Base-by-base conservation (phyloP, 2,329 filamentous ascomycete species). In the Aspergillus luchuensis region DNA sequence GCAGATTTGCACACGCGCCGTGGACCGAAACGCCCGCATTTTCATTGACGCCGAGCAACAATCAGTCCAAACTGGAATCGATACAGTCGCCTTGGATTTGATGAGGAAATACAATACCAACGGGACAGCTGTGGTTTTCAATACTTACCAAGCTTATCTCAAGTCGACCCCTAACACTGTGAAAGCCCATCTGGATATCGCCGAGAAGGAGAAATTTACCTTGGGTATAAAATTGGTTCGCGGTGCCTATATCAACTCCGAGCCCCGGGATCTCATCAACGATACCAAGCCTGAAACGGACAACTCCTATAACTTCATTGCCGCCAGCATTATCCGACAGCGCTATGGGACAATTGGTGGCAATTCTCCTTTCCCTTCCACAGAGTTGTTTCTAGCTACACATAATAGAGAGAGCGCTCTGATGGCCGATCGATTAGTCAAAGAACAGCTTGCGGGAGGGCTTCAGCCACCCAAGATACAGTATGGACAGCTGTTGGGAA, bases 41-140 rank as follows among this genome's bases (percentile, higher is more conserved):
- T 84, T 96, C 2, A 91, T 96, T 63, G 91, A 96, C 65, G 93
- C 92, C 1, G 93, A 97, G 77, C 91, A 96, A 75, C 87, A 89
- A 59, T 84, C 85, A 58, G 84, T 95, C 30, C 91, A 96, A 77
- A 80, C 84, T 6, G 91, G 91, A 8, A 94, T 96, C 62, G 89
- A 94, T 72, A 84, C 86, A 66, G 94, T 92, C 89, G 91, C 88
- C 5, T 76, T 95, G 53, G 78, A 84, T n/a, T 89, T 92, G 67
- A 90, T 92, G 80, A 85, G 86, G 67, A 86, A 85, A 71, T 93
- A 91, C 80, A 96, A 96, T 79, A 84, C 80, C 48, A 76, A 76
- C 13, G 78, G 75, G 0, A 84, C 84, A 30, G 88, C 90, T 4
- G 82, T 91, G 33, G 83, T 97, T 58, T 96, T 93, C 78, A 88